Evolutionary conservation across 768 basidiomycete genomes (phyloP).

Genomic region (Boletus rubescentipes): DNA sequence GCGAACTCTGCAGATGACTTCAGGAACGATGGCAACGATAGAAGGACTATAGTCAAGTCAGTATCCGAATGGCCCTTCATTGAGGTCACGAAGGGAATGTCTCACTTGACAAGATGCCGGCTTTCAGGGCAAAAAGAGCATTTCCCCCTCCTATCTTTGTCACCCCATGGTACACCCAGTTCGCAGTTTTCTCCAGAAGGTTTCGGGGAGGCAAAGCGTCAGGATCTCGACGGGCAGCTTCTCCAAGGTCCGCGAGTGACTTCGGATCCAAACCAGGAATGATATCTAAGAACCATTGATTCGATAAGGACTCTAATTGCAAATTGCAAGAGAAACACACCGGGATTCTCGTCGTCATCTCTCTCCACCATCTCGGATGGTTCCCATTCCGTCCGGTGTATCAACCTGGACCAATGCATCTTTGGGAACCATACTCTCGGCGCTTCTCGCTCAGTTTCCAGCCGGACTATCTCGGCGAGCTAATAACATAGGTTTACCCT

Average conservation of each 20-base stretch:
- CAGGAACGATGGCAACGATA: constrained; percentile 61
- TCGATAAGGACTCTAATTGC: not conserved
- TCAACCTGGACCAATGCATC: constrained; percentile 30
- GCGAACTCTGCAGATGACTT: constrained; percentile 54
- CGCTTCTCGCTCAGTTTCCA: constrained; percentile 49
- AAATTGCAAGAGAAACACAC: constrained; percentile 21
- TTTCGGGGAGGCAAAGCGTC: constrained; percentile 74
- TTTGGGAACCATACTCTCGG: constrained; percentile 60
- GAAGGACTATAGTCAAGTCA: constrained; percentile 40
- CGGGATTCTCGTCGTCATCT: constrained; percentile 71
- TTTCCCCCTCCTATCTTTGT: constrained; percentile 55
- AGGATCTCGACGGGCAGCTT: constrained; percentile 61
- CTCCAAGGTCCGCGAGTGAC: constrained; percentile 49
- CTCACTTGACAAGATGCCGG: constrained; percentile 59
- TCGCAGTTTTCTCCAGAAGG: constrained; percentile 50
- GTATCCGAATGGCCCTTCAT: not conserved
- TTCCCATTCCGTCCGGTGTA: constrained; percentile 46
- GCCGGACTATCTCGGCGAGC: constrained; percentile 54
- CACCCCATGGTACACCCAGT: constrained; percentile 40
- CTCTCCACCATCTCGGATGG: constrained; percentile 42
- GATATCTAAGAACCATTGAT: constrained; percentile 34
- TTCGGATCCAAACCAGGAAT: constrained; percentile 56
- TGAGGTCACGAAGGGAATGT: not conserved
- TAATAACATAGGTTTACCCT: constrained; percentile 24
- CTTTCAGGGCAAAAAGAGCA: constrained; percentile 68